Conservation (phyloP, 352 stramenopile genomes). For the Blastocystis sp. region DNA sequence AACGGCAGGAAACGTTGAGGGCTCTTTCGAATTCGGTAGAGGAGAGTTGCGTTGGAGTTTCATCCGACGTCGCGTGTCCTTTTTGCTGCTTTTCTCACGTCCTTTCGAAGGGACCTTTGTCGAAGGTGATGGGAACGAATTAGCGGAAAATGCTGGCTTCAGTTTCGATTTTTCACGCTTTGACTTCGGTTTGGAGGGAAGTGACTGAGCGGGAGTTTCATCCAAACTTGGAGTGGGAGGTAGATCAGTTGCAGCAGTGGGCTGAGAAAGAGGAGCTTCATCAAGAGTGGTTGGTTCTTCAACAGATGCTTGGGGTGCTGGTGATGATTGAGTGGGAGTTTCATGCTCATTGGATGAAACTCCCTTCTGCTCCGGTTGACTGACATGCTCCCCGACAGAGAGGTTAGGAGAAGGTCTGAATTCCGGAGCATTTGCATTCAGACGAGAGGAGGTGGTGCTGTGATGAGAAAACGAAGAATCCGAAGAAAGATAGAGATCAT, state of each 20-base stretch:
- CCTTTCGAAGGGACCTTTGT: neutral
- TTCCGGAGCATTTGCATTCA: neutral
- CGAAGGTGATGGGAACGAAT: neutral
- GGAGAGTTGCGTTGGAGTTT: neutral
- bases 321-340: neutral
- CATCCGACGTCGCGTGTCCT: neutral
- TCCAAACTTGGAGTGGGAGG: neutral
- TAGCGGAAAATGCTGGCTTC: neutral
- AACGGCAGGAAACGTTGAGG: neutral
- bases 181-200: neutral
- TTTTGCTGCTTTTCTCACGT: neutral
- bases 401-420: neutral
- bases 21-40: neutral
- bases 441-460: neutral
- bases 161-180: neutral
- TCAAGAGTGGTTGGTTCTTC: neutral
- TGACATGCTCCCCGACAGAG: neutral
- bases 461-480: neutral
- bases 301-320: neutral
- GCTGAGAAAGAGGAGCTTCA: neutral
- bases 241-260: neutral
- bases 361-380: neutral
- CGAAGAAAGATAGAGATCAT: neutral
- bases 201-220: neutral
- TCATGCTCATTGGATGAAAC: neutral